A percentile compares a stretch with the other conserved stretches of the same genome.
phyloP scores from a whole-genome alignment of 2,329 filamentous ascomycete species.

The Chaetothyriales sp. region DNA sequence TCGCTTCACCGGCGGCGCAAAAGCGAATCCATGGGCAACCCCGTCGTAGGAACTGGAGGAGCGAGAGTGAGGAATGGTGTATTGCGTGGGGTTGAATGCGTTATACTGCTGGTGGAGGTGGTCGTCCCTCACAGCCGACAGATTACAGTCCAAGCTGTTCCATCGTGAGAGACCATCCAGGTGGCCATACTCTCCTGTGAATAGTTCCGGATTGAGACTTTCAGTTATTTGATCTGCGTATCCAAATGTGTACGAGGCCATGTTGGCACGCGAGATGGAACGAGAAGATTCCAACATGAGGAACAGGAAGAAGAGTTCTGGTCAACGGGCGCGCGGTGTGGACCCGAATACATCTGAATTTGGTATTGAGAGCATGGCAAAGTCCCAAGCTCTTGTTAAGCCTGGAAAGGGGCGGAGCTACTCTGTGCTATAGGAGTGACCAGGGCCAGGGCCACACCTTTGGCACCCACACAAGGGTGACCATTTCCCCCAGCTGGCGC shows the following conservation, averaged over 20 bases:
- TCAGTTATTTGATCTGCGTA: neutral
- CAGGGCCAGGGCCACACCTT: neutral
- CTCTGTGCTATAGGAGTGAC: no score
- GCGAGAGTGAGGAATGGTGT: neutral
- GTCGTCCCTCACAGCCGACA: no score
- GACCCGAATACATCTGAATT: neutral
- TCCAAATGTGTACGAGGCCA: neutral
- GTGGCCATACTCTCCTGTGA: neutral
- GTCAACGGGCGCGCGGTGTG: neutral
- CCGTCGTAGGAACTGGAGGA: slow-evolving; percentile 5
- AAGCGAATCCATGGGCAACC: slow-evolving; percentile 11
- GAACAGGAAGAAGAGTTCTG: neutral
- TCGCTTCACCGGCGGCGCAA: neutral
- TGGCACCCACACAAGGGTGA: neutral
- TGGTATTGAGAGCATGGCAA: neutral
- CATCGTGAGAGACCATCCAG: neutral
- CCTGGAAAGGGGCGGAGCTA: no score
- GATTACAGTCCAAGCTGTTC: neutral
- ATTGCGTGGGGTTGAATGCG: neutral
- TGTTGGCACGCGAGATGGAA: neutral
- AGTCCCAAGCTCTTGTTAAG: neutral
- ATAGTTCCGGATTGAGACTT: neutral
- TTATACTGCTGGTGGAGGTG: neutral
- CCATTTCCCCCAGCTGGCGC: neutral
- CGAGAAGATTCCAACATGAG: neutral